Evolutionary conservation across 2,329 filamentous ascomycete genomes (phyloP).

Genomic region (Aureobasidium melanogenum): DNA sequence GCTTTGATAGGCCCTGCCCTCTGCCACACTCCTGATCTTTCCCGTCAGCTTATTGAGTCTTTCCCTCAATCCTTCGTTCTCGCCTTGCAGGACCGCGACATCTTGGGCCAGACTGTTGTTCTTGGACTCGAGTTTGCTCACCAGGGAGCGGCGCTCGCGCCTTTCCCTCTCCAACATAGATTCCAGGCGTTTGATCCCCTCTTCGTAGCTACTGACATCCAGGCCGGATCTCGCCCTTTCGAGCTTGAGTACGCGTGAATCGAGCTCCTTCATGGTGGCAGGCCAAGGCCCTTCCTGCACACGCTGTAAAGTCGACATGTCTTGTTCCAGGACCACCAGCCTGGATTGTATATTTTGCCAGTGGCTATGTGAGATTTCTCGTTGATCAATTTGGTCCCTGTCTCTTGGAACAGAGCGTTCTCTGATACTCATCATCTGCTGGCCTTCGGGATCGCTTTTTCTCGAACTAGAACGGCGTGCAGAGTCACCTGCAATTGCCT

Average conservation of each 20-base stretch:
- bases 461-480: background rate
- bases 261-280: background rate
- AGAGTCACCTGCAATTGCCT: background rate
- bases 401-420: background rate
- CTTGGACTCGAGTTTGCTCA: background rate
- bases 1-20: background rate
- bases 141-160: background rate
- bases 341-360: background rate
- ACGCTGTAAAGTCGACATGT: background rate
- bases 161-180: background rate
- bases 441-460: background rate
- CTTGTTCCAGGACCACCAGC: background rate
- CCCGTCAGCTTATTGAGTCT: background rate
- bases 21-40: background rate
- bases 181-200: background rate
- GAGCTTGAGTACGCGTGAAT: background rate
- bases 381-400: background rate
- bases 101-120: background rate
- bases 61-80: background rate
- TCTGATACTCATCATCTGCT: background rate
- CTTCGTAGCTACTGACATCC: background rate
- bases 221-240: background rate
- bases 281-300: background rate
- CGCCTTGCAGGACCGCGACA: background rate
- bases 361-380: background rate